Conservation (phyloP, 164 flowering plant species). For the Vitis vinifera region ASM3070453v1 NC_081814.1:6533001-6533500, state of each 20-base stretch:
- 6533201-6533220: constrained; percentile 80
- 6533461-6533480: constrained; percentile 89
- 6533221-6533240: constrained; percentile 78
- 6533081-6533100: constrained; percentile 59
- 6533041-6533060: constrained; percentile 91
- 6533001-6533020: background rate
- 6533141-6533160: constrained; percentile 60
- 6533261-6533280: constrained; percentile 81
- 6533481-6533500: constrained; percentile 89
- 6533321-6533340: constrained; percentile 89
- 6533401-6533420: constrained; percentile 65
- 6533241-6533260: constrained; percentile 78
- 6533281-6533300: constrained; percentile 45
- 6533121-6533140: constrained; percentile 87
- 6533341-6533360: constrained; percentile 62
- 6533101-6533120: constrained; percentile 85
- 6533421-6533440: constrained; percentile 74
- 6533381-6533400: constrained; percentile 79
- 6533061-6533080: constrained; percentile 83
- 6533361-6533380: constrained; percentile 72
- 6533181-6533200: constrained; percentile 86
- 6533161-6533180: constrained; percentile 75
- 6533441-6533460: constrained; percentile 98
- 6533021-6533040: constrained; percentile 37
- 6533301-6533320: constrained; percentile 82